These are phyloP conservation scores for Vanrija sp. DNA, from an alignment of 1,284 basidiomycete species.

Conservation along the genomic window DNA sequence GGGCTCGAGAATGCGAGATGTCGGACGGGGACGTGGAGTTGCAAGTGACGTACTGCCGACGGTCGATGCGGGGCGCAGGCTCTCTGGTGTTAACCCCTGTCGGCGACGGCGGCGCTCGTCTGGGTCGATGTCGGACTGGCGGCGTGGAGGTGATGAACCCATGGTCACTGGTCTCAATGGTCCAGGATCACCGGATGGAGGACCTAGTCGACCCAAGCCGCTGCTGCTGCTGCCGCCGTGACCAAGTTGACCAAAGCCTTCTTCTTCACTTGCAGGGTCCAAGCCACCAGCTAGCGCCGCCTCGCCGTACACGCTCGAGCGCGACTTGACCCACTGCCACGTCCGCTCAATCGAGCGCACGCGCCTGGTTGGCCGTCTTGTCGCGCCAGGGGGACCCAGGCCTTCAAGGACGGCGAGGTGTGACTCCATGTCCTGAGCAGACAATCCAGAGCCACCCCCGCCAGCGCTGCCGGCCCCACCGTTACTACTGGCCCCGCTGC, in stretches of 20 bases:
- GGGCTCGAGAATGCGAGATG: conserved; percentile 3
- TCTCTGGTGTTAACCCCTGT: conserved; percentile 14
- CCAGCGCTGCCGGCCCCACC: no score
- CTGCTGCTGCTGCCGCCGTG: neutral
- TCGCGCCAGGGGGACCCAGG: conserved; percentile 16
- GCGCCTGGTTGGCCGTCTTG: conserved; percentile 13
- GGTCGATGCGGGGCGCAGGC: conserved; percentile 10
- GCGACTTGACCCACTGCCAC: conserved; percentile 19
- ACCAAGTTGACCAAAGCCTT: neutral
- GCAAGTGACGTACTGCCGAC: no score
- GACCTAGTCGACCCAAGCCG: neutral
- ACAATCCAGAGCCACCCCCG: conserved; percentile 6
- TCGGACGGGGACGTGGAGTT: conserved; percentile 3
- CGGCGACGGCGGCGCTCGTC: conserved; percentile 13
- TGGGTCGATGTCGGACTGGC: conserved; percentile 10
- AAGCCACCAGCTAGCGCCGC: conserved; percentile 4
- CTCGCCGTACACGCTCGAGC: conserved; percentile 19
- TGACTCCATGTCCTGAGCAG: conserved; percentile 16
- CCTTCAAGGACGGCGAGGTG: conserved; percentile 14
- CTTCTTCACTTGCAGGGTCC: conserved; percentile 4
- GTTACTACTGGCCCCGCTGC: no score
- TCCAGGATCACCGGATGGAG: neutral
- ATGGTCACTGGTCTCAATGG: conserved; percentile 7
- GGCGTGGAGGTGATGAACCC: conserved; percentile 2
- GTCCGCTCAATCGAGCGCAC: conserved; percentile 18